Evolutionary conservation across 257 asterid genomes (phyloP).

Genomic region (Misopates orontium): DNA sequence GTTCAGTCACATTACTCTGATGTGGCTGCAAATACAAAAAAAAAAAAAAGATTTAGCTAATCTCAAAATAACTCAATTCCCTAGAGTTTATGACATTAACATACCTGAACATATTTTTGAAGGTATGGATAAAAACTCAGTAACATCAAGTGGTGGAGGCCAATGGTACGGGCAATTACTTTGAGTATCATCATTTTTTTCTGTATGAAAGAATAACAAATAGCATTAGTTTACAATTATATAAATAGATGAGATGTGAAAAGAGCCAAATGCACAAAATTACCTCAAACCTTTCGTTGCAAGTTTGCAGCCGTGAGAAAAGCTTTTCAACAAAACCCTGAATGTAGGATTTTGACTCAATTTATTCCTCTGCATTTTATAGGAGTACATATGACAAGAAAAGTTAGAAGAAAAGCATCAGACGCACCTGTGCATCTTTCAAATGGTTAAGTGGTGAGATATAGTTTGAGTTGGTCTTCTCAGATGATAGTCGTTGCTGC

Average conservation of each 20-base stretch:
- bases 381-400: slow-evolving; percentile 23
- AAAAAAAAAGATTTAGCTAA: slow-evolving; percentile 19
- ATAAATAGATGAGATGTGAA: slow-evolving; percentile 2
- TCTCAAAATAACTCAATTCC: slow-evolving; percentile 21
- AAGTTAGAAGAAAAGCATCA: neutral
- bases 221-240: neutral
- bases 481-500: slow-evolving; percentile 79
- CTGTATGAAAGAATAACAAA: slow-evolving; percentile 41
- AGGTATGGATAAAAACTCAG: slow-evolving; percentile 72
- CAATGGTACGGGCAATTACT: slow-evolving; percentile 81
- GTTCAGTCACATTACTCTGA: slow-evolving; percentile 74
- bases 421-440: slow-evolving; percentile 87
- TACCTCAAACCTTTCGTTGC: slow-evolving; percentile 85
- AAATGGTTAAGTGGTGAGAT: slow-evolving; percentile 88
- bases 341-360: slow-evolving; percentile 25
- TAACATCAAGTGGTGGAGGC: slow-evolving; percentile 81
- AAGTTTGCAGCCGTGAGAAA: slow-evolving; percentile 73
- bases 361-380: slow-evolving; percentile 7
- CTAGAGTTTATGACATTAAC: slow-evolving; percentile 20
- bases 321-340: slow-evolving; percentile 93
- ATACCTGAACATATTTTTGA: slow-evolving; percentile 87
- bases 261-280: slow-evolving; percentile 16
- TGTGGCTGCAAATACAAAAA: slow-evolving; percentile 63
- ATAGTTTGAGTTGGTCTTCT: slow-evolving; percentile 51
- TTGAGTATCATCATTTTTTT: slow-evolving; percentile 86